Percentiles rank a stretch among this genome's conserved stretches.
phyloP scores from a whole-genome alignment of 2,329 filamentous ascomycete genomes.

The Chrysoporthe austroafricana region DNA sequence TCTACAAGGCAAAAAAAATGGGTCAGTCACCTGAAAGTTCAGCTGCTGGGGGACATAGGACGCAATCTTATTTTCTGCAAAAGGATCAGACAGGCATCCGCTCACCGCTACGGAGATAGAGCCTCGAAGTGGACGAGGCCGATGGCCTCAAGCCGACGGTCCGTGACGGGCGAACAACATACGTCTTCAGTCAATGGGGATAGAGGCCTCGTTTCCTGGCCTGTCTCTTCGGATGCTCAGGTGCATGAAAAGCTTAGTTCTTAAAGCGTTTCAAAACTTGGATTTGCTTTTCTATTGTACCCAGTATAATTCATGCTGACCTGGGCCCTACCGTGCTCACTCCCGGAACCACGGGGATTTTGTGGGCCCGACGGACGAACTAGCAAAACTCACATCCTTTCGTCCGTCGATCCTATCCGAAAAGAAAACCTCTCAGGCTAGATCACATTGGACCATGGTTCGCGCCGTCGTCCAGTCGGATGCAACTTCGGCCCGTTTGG shows the following conservation, averaged over 20 bases:
- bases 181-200: too few relatives aligned
- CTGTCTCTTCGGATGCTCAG: background rate
- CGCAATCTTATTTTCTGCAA: background rate
- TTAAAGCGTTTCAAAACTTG: too few relatives aligned
- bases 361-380: background rate
- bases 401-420: background rate
- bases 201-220: background rate
- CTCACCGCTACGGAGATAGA: background rate
- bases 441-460: background rate
- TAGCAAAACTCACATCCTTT: background rate
- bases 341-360: background rate
- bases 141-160: background rate
- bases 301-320: too few relatives aligned
- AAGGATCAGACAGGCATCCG: background rate
- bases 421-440: background rate
- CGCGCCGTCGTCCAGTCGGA: background rate
- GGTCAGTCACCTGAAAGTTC: background rate
- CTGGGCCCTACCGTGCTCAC: too few relatives aligned
- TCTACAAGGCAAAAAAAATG: background rate
- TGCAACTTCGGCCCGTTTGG: background rate
- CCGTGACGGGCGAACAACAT: background rate
- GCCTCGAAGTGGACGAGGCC: background rate
- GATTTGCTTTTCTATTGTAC: too few relatives aligned
- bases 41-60: background rate
- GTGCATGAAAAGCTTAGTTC: too few relatives aligned